A percentile compares a stretch with the other conserved stretches of the same genome.
phyloP scores from a whole-genome alignment of 2,329 filamentous ascomycete genomes.

The Triangularia verruculosa region DNA sequence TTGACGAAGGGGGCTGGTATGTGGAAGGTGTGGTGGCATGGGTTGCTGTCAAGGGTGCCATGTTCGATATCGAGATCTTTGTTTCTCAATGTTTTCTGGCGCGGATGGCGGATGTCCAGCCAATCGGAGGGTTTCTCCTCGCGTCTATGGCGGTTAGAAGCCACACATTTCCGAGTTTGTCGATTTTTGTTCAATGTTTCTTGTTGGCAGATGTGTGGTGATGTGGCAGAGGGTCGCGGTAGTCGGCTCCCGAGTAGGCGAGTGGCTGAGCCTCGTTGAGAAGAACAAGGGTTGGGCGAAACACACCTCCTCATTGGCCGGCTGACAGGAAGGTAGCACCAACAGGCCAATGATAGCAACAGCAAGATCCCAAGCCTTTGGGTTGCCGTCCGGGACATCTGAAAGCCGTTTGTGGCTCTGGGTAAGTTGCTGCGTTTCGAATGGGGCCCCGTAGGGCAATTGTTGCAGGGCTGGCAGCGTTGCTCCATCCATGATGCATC shows the following conservation, averaged over 20 bases:
- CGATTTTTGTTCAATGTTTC: slow-evolving; percentile 1
- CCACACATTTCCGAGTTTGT: not conserved
- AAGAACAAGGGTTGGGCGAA: not conserved
- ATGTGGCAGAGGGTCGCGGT: slow-evolving; percentile 3
- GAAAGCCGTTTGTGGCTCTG: slow-evolving; percentile 1
- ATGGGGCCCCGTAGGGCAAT: not conserved
- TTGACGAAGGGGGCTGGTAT: not conserved
- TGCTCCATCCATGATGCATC: slow-evolving; percentile 5
- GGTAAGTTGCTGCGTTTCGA: not conserved
- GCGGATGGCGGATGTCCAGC: not conserved
- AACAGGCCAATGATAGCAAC: slow-evolving; percentile 4
- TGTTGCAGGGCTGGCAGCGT: not conserved
- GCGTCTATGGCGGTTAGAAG: not conserved
- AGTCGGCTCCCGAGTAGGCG: not conserved
- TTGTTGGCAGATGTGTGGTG: slow-evolving; percentile 2
- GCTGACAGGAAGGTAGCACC: not conserved
- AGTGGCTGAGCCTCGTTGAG: not conserved
- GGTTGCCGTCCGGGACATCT: slow-evolving; percentile 2
- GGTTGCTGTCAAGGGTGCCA: not conserved
- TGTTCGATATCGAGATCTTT: not conserved
- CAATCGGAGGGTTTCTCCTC: not conserved
- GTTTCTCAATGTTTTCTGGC: not conserved
- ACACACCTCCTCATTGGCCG: not conserved
- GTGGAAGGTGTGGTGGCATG: not conserved
- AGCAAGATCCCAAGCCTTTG: not conserved